Conservation (phyloP, 176 grass and related monocot genomes). For the Luzula sylvatica region DNA sequence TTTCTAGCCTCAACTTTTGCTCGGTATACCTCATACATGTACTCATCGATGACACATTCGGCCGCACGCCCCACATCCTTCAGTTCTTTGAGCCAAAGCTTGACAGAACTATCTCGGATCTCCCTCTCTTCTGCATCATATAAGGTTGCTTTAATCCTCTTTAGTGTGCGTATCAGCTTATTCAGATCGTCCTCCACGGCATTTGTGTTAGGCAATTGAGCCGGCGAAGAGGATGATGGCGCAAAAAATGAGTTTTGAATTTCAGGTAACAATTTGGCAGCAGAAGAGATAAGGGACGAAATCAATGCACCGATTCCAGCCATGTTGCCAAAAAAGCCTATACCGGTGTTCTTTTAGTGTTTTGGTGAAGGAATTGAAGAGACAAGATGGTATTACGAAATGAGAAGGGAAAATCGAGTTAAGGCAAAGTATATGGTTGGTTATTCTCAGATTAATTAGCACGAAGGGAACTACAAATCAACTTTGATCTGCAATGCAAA, state of each 20-base stretch:
- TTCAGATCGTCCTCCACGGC: neutral
- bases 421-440: too few relatives aligned
- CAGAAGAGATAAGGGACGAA: neutral
- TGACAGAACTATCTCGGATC: neutral
- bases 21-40: neutral
- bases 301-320: neutral
- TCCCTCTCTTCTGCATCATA: constrained; percentile 1
- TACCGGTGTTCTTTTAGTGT: too few relatives aligned
- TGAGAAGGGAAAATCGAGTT: too few relatives aligned
- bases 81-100: neutral
- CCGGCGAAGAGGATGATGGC: neutral
- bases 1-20: constrained; percentile 7
- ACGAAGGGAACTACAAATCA: too few relatives aligned
- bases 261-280: neutral
- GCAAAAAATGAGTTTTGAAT: neutral
- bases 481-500: too few relatives aligned
- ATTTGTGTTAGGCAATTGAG: neutral
- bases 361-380: too few relatives aligned
- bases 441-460: too few relatives aligned
- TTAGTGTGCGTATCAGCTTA: neutral
- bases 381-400: too few relatives aligned
- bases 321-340: neutral
- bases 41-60: constrained; percentile 16
- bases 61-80: neutral
- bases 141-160: constrained; percentile 14